phyloP scores from a whole-genome alignment of 2,329 filamentous ascomycete species.

The Penicillium sp. region DNA sequence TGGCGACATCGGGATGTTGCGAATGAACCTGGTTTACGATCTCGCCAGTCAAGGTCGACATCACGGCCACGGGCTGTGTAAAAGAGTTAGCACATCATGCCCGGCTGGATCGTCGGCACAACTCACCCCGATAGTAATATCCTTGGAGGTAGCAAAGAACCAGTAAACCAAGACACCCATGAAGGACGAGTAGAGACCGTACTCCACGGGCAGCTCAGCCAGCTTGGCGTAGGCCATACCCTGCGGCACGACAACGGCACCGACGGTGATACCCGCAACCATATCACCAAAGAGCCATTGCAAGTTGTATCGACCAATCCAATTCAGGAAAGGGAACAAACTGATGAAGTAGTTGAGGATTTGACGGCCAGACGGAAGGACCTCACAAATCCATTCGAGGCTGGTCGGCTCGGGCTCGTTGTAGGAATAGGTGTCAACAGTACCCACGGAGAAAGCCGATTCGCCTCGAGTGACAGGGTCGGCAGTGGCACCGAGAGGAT shows the following conservation, averaged over 20 bases:
- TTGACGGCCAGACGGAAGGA: conserved; percentile 57
- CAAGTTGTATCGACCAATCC: conserved; percentile 83
- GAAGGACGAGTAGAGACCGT: conserved; percentile 89
- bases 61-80: conserved; percentile 80
- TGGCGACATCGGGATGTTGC: conserved; percentile 52
- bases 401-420: conserved; percentile 76
- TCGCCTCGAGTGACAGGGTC: conserved; percentile 71
- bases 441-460: conserved; percentile 69
- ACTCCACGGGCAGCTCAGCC: conserved; percentile 72
- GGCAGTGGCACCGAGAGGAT: conserved; percentile 50
- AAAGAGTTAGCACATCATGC: conserved; percentile 1
- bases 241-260: conserved; percentile 84
- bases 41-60: conserved; percentile 84
- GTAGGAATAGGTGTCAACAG: conserved; percentile 73
- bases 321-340: conserved; percentile 83
- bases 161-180: conserved; percentile 94
- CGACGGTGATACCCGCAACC: conserved; percentile 75
- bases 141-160: conserved; percentile 97
- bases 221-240: conserved; percentile 92
- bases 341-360: conserved; percentile 59
- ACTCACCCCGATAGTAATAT: conserved; percentile 63
- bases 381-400: conserved; percentile 63
- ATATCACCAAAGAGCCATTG: conserved; percentile 88
- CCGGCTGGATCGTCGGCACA: not conserved
- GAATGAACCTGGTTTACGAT: conserved; percentile 64